Evolutionary conservation across 2,329 filamentous ascomycete genomes (phyloP), one percentile per base, ranked within the genome.

Genomic region (Diaporthe vaccinii): DNA sequence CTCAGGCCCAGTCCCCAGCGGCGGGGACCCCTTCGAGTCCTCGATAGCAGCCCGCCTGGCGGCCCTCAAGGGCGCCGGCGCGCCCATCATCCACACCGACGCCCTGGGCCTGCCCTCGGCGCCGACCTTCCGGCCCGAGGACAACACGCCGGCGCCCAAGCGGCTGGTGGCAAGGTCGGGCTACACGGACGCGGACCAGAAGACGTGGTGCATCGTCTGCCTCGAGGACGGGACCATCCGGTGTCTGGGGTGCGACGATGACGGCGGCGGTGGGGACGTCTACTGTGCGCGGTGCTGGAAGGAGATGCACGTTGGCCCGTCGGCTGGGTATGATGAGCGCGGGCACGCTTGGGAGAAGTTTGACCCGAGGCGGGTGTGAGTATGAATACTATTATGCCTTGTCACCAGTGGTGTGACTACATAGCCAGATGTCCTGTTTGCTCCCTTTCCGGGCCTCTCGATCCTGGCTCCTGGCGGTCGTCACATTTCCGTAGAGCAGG

Each of bases 181-280:
- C 65, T 91, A 88, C 80, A 91, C 92, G 0, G 93, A 96, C 79
- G 92, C 93, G 46, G 94, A 96, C 79, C 88, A 93, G 76, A 91
- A 93, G 57, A 91, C 89, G 1, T 97, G 94, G 94, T 97, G 95
- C 82, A 90, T 92, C 44, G 95, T 97, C 14, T 98, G 95, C 81
- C 91, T 93, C 62, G 94, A 95, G 75, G 93, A 97, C 80, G 94
- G 93, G 0, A 91, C 91, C 4, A 84, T 97, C 39, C 88, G 88
- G 74, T 98, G 95, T 81, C 81, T 92, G 0, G 94, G 93, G 4
- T 98, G 95, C 79, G 91, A 91, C 49, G 65, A 69, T 10, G 65
- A 28, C 7, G n/a, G 34, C 9, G 65, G 22, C 9, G 65, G 31
- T 4, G 84, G 84, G 39, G 91, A 96, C 78, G 86, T 95, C 55